Evolutionary conservation across 2,329 filamentous ascomycete species (phyloP).

Genomic region (Colletotrichum sublineola): DNA sequence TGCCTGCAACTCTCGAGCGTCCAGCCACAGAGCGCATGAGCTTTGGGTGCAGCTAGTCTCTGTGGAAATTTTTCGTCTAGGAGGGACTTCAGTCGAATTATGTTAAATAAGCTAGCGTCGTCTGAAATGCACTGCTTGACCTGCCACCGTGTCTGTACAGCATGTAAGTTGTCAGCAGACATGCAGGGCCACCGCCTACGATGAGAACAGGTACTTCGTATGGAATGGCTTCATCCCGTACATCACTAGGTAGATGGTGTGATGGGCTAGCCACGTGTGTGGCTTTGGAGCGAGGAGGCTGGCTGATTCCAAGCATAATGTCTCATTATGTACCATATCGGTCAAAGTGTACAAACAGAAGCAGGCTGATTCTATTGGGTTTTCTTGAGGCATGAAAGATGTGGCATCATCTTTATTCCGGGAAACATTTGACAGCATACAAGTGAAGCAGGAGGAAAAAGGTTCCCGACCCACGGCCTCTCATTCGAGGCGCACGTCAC

Average conservation of each 20-base stretch:
- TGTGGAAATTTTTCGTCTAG: slow-evolving; percentile 50
- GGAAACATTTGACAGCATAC: not conserved
- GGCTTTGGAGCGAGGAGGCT: not conserved
- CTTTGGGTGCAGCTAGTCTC: slow-evolving; percentile 48
- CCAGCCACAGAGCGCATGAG: slow-evolving; percentile 38
- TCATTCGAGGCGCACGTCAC: not conserved
- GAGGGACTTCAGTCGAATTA: slow-evolving; percentile 45
- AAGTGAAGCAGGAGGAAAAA: not conserved
- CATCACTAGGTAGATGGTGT: not conserved
- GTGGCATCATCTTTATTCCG: not conserved
- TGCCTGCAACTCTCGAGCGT: slow-evolving; percentile 42
- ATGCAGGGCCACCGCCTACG: slow-evolving; percentile 53
- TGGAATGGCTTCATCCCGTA: slow-evolving; percentile 9
- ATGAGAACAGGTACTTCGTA: slow-evolving; percentile 52
- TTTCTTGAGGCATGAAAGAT: not conserved
- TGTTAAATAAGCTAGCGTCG: slow-evolving; percentile 31
- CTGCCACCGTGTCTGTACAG: slow-evolving; percentile 43
- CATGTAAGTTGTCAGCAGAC: slow-evolving; percentile 52
- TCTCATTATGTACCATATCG: not conserved
- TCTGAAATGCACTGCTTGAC: slow-evolving; percentile 11
- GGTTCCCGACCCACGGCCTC: not conserved
- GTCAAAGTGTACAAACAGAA: not conserved
- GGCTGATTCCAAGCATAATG: not conserved
- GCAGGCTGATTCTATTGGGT: no score
- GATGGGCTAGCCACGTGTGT: not conserved